Base-by-base conservation (phyloP, 2,329 filamentous ascomycete species). In the Aspergillus ochraceoroseus region DNA sequence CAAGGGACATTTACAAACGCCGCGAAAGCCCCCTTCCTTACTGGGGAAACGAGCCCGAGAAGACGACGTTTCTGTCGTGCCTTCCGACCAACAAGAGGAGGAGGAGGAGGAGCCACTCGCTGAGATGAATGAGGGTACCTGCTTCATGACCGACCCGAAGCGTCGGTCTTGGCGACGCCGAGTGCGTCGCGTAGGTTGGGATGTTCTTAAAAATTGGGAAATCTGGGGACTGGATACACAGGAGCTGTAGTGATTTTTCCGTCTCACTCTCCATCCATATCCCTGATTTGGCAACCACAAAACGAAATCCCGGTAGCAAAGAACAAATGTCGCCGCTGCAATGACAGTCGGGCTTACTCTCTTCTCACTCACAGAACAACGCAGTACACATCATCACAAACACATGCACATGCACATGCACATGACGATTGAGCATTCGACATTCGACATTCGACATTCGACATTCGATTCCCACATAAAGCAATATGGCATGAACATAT, bases 151-250 rank as follows among this genome's bases (percentile, higher is more conserved):
- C 2, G 42, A 43, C n/a, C 33, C 37, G 7, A 53, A 53, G 7
- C 53, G 55, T 5, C 51, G 57, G 11, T 38, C 58, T 7, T 62
- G 59, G 49, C 56, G 56, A 38, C 58, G 67, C 12, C 52, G 49
- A 7, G 51, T 67, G 15, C 57, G 56, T 5, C 58, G 63, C 14
- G 62, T 66, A 5, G 57, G 58, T 4, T 67, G 65, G 63, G 63
- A 69, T 4, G 61, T 65, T 4, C 48, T 70, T 9, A 59, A 64
- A 37, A 46, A 66, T 28, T 68, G 66, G 60, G 67, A 69, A 41
- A 64, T 70, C 12, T 70, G 66, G 66, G 61, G 57, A 5, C 51
- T 69, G 45, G 68, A 70, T 49, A 52, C 60, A 5, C 59, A 65
- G 50, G 66, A 70, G 33, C 52, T 63, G 38, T 63, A 25, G 51